Base-by-base conservation (phyloP, 1,284 basidiomycete species). In the Quambalaria eucalypti region DNA sequence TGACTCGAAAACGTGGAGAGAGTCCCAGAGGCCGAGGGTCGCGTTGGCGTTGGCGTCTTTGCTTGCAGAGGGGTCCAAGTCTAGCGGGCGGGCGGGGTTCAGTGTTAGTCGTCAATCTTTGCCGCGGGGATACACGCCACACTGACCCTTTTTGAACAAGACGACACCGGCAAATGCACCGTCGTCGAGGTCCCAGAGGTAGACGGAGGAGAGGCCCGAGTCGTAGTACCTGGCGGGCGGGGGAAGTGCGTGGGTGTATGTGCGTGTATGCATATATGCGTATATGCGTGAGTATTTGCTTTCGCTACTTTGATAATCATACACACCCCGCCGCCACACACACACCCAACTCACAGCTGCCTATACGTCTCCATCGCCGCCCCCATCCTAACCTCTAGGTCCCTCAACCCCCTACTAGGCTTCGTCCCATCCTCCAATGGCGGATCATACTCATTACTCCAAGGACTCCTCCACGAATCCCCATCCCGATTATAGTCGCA, bases 401-500 rank as follows among this genome's bases (percentile, higher is more conserved):
- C 87, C 53, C 95, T 83, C 56, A 98, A 82, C 67, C 86, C 88
- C 3, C 85, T 78, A 7, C 85, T 85, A 0, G 95, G 95, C 3
- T 83, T 79, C 1, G 90, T 91, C 2, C 90, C 92, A 60, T 91
- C 88, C 8, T 51, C n/a, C 44, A 86, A 85, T 14, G 90, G 90
- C 10, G 80, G 79, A 60, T 91, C 85, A 74, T 97, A 99, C 71
- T 87, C 85, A 76, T 97, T 97, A 25, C 90, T 90, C 88, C 92
- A 96, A 25, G 95, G 95, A 16, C 91, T 97, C 70, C 92, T 81
- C 78, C 90, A 95, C 71, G 87, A 88, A 72, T 95, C 90, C 2
- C 91, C 92, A 73, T 98, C 95, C 30, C 90, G 82, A 79, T 98
- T 98, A 76, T 98, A 99, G 77, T 98, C 95, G 76, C 93, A 96